Evolutionary conservation across 2,329 filamentous ascomycete genomes (phyloP), one percentile per base, ranked within the genome.

Genomic region (Emmonsia crescens): DNA sequence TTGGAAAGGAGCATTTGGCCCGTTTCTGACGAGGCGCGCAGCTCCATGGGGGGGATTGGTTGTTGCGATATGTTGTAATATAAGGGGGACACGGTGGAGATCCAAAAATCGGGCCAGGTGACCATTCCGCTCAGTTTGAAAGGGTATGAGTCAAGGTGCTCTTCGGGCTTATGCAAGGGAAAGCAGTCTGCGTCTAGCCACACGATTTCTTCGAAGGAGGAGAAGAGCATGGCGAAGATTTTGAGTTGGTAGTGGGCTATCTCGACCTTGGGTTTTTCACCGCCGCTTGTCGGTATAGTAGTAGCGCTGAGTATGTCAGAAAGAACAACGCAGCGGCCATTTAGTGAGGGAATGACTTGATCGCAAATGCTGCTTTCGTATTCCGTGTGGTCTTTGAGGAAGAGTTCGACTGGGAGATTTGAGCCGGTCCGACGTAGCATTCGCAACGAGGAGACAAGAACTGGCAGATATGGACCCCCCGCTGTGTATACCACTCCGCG

Each of bases 121-220:
- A 85, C 75, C 60, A 84, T 72, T 14, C 83, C 83, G 1, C 75
- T 76, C 2, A 78, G 77, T 5, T 66, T 75, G 69, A 80, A 85
- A 0, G 81, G 80, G 46, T 81, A 76, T 1, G 74, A 71, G n/a
- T 76, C 71, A 64, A 85, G 80, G 14, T 85, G 70, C 2, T 70
- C 62, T 36, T 75, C 74, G 0, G 78, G 78, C 54, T 79, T 73
- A 49, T 76, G 71, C n/a, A 78, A 67, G 10, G 82, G 81, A 65
- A 84, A 83, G 65, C 76, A 78, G 66, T 85, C 82, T 62, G 80
- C 79, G 67, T 85, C 83, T 67, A 85, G 77, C 71, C 82, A 83
- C 36, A 85, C 74, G n/a, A 83, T 76, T 60, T 83, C 77, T 66
- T 83, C 80, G 65, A 84, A 85, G 5, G 81, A 80, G 2, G 82